Percentiles rank a stretch among this genome's conserved stretches.
These are phyloP conservation scores for Termitomyces sp. DNA, from an alignment of 768 basidiomycete species.

Conservation along the genomic window DNA sequence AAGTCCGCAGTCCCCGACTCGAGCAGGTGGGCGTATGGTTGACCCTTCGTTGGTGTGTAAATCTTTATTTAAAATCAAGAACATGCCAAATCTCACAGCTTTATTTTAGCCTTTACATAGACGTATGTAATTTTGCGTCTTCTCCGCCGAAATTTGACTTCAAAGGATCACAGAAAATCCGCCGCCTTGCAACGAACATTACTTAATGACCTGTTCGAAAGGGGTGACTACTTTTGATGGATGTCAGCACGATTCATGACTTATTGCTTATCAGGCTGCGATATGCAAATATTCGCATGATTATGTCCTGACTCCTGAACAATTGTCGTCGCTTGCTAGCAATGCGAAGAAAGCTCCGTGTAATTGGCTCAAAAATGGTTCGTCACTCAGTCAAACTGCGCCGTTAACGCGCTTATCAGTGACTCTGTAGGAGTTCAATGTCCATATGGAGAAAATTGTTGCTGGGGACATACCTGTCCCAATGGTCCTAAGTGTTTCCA, in stretches of 20 bases:
- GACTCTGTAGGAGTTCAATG: slow-evolving; percentile 54
- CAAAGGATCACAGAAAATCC: slow-evolving; percentile 51
- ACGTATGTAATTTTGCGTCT: slow-evolving; percentile 39
- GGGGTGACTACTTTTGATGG: slow-evolving; percentile 40
- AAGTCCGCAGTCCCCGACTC: slow-evolving; percentile 58
- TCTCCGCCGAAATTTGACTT: slow-evolving; percentile 4
- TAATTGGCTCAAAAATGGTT: slow-evolving; percentile 78
- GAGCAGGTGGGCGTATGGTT: slow-evolving; percentile 38
- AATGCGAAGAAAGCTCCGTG: slow-evolving; percentile 86
- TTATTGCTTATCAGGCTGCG: slow-evolving; percentile 33
- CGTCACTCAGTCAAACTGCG: slow-evolving; percentile 1
- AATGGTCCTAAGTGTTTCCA: slow-evolving; percentile 71
- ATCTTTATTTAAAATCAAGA: slow-evolving; percentile 2
- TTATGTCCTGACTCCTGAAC: slow-evolving; percentile 64
- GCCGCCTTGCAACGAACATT: slow-evolving; percentile 82
- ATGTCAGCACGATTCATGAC: not conserved
- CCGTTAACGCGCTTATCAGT: not conserved
- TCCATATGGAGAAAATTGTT: slow-evolving; percentile 70
- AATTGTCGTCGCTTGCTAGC: slow-evolving; percentile 61
- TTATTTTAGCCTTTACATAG: slow-evolving; percentile 63
- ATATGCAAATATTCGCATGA: slow-evolving; percentile 84
- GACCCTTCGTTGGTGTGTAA: slow-evolving; percentile 58
- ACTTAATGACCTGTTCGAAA: slow-evolving; percentile 79
- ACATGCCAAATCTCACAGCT: slow-evolving; percentile 1
- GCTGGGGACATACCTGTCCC: slow-evolving; percentile 82